Conservation (phyloP, 768 basidiomycete genomes). For the Lactarius quietus region DNA sequence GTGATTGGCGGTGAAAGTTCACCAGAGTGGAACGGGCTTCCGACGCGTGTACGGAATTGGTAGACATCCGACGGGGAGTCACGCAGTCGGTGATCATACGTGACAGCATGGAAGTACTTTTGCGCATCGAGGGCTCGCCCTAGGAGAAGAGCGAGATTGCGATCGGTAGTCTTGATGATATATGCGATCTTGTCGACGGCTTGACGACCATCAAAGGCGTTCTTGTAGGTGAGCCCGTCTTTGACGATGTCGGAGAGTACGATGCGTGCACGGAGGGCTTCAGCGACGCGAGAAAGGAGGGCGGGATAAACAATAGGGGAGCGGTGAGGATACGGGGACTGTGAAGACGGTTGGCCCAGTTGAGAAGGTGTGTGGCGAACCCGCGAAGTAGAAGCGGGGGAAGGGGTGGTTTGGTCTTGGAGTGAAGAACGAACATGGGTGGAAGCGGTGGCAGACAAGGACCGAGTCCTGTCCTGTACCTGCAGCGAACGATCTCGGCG, state of each 20-base stretch:
- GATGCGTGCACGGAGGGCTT: slow-evolving; percentile 86
- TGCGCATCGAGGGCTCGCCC: slow-evolving; percentile 95
- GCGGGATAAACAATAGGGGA: slow-evolving; percentile 92
- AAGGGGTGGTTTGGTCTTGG: slow-evolving; percentile 31
- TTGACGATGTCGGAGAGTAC: slow-evolving; percentile 76
- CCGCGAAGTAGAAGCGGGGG: slow-evolving; percentile 33
- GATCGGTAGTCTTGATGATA: slow-evolving; percentile 97
- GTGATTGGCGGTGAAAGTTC: slow-evolving; percentile 45
- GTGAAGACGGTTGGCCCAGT: slow-evolving; percentile 31
- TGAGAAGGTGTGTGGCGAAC: slow-evolving; percentile 34
- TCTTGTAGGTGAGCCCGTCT: slow-evolving; percentile 94
- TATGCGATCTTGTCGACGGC: slow-evolving; percentile 97
- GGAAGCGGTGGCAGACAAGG: slow-evolving; percentile 62
- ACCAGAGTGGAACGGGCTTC: slow-evolving; percentile 81
- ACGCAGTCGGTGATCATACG: slow-evolving; percentile 93
- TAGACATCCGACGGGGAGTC: slow-evolving; percentile 89
- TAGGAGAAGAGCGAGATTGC: slow-evolving; percentile 91
- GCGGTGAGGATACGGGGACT: slow-evolving; percentile 39
- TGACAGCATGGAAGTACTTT: slow-evolving; percentile 99
- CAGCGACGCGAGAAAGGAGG: slow-evolving; percentile 88
- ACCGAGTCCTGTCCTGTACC: slow-evolving; percentile 73
- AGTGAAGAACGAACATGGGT: slow-evolving; percentile 46
- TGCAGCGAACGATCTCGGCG: slow-evolving; percentile 59
- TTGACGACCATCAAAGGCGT: slow-evolving; percentile 94
- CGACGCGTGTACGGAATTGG: slow-evolving; percentile 82